These are phyloP conservation scores for Hebeloma cylindrosporum DNA, from an alignment of 768 basidiomycete species.

Conservation along the genomic window DNA sequence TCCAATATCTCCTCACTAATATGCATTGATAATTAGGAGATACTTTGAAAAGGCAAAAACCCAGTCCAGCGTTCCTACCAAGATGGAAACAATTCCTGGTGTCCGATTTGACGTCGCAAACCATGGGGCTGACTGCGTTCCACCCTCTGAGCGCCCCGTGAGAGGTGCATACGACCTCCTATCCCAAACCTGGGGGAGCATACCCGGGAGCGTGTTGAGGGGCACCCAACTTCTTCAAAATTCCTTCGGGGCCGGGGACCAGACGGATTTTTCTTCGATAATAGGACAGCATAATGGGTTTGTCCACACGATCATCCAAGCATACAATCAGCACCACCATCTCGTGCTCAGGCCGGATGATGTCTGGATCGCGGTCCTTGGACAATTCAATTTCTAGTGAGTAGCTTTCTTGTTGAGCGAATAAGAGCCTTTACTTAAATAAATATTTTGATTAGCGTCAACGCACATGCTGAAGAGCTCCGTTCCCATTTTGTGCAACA, in stretches of 20 bases:
- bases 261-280: background rate
- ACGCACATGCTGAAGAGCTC: slow-evolving; percentile 28
- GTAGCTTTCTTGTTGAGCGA: background rate
- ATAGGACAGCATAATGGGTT: slow-evolving; percentile 10
- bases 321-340: slow-evolving; percentile 17
- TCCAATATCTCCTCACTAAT: no score
- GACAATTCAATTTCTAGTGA: slow-evolving; percentile 34
- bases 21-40: no score
- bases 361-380: slow-evolving; percentile 39
- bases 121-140: no score
- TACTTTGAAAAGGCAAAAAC: no score
- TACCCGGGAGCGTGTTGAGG: no score
- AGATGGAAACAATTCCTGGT: no score
- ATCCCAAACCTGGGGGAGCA: no score
- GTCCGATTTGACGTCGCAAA: no score
- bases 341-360: slow-evolving; percentile 22
- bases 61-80: no score
- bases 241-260: slow-evolving; percentile 1
- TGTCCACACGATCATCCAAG: slow-evolving; percentile 12
- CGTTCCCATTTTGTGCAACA: slow-evolving; percentile 35
- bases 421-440: background rate
- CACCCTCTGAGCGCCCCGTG: no score
- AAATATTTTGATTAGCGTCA: slow-evolving; percentile 10
- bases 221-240: slow-evolving; percentile 8
- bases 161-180: no score